Conservation (phyloP, 768 basidiomycete genomes). For the Suillus clintonianus region DNA sequence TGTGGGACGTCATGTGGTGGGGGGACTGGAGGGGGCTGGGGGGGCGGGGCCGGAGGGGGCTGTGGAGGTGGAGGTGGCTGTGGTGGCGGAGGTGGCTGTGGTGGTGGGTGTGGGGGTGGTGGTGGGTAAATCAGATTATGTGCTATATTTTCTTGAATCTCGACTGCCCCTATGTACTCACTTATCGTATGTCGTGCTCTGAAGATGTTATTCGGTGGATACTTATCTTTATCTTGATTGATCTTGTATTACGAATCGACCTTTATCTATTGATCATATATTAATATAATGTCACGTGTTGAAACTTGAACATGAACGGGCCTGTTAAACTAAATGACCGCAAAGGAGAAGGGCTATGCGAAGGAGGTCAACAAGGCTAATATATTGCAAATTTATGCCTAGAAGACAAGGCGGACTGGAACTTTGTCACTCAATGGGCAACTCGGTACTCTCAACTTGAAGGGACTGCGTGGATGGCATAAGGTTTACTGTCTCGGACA, state of each 20-base stretch:
- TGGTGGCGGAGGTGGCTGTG: neutral
- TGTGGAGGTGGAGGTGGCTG: conserved; percentile 30
- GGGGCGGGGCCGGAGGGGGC: conserved; percentile 9
- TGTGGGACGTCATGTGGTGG: conserved; percentile 4
- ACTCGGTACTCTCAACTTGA: no score
- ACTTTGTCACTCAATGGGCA: no score
- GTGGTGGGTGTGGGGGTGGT: neutral
- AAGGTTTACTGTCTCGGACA: no score
- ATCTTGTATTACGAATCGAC: neutral
- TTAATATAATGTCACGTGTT: no score
- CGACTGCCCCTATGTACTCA: neutral
- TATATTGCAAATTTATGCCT: no score
- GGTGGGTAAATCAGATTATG: neutral
- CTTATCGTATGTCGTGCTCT: neutral
- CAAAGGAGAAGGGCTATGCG: no score
- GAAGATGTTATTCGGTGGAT: neutral
- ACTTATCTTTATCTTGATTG: neutral
- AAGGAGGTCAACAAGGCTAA: no score
- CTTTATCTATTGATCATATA: no score
- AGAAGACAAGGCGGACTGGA: no score
- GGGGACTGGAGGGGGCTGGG: conserved; percentile 24
- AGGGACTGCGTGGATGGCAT: no score
- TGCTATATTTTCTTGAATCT: neutral
- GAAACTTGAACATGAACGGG: no score
- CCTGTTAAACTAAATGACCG: no score